Evolutionary conservation across 768 basidiomycete genomes (phyloP).

Genomic region (Russula vinacea): DNA sequence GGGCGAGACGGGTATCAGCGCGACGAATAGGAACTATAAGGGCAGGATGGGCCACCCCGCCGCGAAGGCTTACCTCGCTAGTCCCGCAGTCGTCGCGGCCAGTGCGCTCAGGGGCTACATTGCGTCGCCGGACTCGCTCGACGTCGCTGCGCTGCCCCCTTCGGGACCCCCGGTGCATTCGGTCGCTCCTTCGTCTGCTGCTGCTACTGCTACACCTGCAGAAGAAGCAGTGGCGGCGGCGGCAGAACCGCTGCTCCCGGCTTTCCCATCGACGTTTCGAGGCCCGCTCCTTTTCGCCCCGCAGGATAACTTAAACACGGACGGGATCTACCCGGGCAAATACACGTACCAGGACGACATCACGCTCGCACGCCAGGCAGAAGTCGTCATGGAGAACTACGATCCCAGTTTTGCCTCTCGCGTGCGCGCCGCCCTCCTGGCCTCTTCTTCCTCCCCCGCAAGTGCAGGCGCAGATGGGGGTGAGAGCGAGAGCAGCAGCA

Average conservation of each 20-base stretch:
- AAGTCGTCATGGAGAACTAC: constrained; percentile 99
- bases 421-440: constrained; percentile 52
- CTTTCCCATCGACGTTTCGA: constrained; percentile 79
- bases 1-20: constrained; percentile 93
- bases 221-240: too few relatives aligned
- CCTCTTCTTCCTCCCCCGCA: too few relatives aligned
- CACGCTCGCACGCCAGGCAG: constrained; percentile 87
- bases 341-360: constrained; percentile 99
- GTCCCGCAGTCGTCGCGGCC: constrained; percentile 95
- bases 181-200: constrained; percentile 38
- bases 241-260: constrained; percentile 70
- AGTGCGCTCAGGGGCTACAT: constrained; percentile 93
- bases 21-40: constrained; percentile 98
- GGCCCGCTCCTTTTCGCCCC: constrained; percentile 91
- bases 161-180: constrained; percentile 56
- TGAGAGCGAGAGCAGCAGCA: too few relatives aligned
- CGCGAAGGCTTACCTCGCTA: constrained; percentile 92
- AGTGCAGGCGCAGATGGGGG: not conserved
- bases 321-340: constrained; percentile 98
- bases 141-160: constrained; percentile 50
- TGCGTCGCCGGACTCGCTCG: constrained; percentile 70
- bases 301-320: constrained; percentile 97
- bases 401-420: constrained; percentile 80
- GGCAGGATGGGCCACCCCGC: constrained; percentile 97
- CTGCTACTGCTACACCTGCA: too few relatives aligned